Conservation (phyloP, 139 green algal genomes). For the Diplosphaera chodatii region DNA sequence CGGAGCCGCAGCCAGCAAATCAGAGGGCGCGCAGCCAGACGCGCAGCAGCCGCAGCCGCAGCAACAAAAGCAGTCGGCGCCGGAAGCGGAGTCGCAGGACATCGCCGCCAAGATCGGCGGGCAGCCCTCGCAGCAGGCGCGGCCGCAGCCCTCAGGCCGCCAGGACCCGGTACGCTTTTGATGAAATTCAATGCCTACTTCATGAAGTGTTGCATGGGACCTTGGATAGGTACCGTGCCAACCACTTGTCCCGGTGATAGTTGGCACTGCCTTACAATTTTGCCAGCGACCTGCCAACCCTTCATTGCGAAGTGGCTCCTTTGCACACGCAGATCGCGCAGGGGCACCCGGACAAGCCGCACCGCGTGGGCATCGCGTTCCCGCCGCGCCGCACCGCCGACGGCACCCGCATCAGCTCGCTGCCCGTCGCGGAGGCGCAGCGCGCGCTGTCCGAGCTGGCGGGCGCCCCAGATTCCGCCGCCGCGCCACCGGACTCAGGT, state of each 20-base stretch:
- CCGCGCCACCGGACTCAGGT: too few relatives aligned
- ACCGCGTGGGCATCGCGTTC: conserved; percentile 27
- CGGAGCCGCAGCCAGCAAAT: too few relatives aligned
- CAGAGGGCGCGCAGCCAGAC: conserved; percentile 12
- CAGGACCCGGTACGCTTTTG: neutral
- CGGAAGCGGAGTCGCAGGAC: neutral
- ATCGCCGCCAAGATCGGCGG: neutral
- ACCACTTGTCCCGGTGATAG: too few relatives aligned
- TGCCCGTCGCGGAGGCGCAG: conserved; percentile 19
- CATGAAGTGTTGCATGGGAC: too few relatives aligned
- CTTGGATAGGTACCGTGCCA: too few relatives aligned
- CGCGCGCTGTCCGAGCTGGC: neutral
- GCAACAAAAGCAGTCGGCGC: neutral
- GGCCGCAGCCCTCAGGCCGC: neutral
- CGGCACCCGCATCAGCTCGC: conserved; percentile 25
- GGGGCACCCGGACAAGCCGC: neutral
- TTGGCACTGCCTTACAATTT: too few relatives aligned
- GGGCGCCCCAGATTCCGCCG: too few relatives aligned
- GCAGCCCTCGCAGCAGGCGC: neutral
- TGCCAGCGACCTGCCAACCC: too few relatives aligned
- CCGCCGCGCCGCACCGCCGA: conserved; percentile 26
- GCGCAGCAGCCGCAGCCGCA: too few relatives aligned
- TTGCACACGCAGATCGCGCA: neutral
- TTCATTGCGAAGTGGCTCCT: too few relatives aligned
- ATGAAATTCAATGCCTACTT: too few relatives aligned